These are phyloP conservation scores for Hyaloscypha bicolor DNA, from an alignment of 495 filamentous ascomycete species.

Conservation along the genomic window DNA sequence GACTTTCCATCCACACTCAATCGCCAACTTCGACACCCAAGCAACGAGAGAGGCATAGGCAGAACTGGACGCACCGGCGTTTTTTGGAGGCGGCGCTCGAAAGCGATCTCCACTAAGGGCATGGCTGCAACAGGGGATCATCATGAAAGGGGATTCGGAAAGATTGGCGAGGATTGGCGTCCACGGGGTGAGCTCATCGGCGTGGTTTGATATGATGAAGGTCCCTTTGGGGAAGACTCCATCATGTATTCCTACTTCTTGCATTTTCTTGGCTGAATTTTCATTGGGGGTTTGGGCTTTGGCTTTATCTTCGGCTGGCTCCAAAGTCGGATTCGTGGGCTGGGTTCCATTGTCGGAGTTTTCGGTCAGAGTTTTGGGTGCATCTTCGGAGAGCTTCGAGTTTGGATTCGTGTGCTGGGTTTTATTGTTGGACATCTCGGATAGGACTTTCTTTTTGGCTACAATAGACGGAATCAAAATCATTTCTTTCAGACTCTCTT, in stretches of 20 bases:
- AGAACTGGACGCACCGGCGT: conserved; percentile 38
- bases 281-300: neutral
- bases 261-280: conserved; percentile 27
- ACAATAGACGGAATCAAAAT: conserved; percentile 68
- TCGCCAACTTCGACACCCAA: conserved; percentile 67
- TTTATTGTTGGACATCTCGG: neutral
- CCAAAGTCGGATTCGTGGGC: neutral
- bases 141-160: conserved; percentile 77
- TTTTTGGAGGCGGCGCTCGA: conserved; percentile 58
- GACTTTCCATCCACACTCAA: conserved; percentile 70
- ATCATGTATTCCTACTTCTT: conserved; percentile 52
- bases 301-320: neutral
- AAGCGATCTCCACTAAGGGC: conserved; percentile 73
- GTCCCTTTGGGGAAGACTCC: conserved; percentile 74
- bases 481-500: conserved; percentile 63
- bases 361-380: neutral
- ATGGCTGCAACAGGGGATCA: conserved; percentile 95
- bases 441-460: neutral
- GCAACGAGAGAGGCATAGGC: conserved; percentile 75
- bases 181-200: conserved; percentile 94
- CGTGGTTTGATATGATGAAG: conserved; percentile 96
- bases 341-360: neutral
- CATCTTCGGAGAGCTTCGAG: neutral
- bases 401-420: neutral
- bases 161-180: conserved; percentile 84